Percentiles rank a stretch among this genome's conserved stretches.
These are phyloP conservation scores for Eremochloa ophiuroides DNA, from an alignment of 176 grass and related monocot genomes.

Conservation along the genomic window DNA sequence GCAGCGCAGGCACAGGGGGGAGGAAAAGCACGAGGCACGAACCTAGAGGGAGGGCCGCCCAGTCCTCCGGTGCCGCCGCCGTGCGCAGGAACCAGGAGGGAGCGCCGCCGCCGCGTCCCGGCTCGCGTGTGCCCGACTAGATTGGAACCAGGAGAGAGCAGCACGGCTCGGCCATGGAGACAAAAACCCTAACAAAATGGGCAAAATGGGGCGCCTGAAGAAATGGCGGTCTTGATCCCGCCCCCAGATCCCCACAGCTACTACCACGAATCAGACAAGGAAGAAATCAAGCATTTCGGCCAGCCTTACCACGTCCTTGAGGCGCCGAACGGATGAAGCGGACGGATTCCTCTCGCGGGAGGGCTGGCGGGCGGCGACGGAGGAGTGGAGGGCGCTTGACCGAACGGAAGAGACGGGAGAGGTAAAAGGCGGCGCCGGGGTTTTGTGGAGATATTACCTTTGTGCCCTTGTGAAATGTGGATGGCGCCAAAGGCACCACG, in stretches of 20 bases:
- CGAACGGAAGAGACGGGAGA: no score
- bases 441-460: not conserved
- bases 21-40: no score
- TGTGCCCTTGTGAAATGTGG: not conserved
- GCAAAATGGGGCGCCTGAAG: not conserved
- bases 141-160: no score
- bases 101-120: no score
- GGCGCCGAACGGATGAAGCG: not conserved
- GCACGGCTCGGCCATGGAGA: no score
- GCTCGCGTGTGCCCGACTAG: no score
- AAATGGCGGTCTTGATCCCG: not conserved
- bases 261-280: not conserved
- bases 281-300: not conserved
- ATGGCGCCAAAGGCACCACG: not conserved
- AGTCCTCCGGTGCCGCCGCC: no score
- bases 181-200: not conserved
- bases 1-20: no score
- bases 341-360: not conserved
- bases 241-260: not conserved
- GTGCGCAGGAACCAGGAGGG: no score
- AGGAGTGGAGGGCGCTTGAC: not conserved
- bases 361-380: no score
- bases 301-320: not conserved
- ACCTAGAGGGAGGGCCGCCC: no score
- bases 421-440: no score